Percentiles rank a stretch among this genome's conserved stretches.
Evolutionary conservation across 1,139 yeast genomes (phyloP).

Genomic region (Candida freyschussii): DNA sequence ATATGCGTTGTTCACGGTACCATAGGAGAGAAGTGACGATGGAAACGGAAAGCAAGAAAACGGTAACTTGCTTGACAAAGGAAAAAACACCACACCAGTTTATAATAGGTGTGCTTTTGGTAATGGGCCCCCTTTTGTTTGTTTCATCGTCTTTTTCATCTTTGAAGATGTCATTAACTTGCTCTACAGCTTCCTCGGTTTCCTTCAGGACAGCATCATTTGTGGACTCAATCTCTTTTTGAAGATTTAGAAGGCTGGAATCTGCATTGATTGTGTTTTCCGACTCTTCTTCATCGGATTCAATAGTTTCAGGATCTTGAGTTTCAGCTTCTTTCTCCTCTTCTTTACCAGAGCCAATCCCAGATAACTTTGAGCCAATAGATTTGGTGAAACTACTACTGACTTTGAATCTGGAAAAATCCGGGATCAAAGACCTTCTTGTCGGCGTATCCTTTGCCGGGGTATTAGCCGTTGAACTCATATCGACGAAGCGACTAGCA

Average conservation of each 20-base stretch:
- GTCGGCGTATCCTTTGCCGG: conserved; percentile 22
- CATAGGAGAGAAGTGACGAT: conserved; percentile 40
- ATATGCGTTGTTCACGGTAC: conserved; percentile 56
- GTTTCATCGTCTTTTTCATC: conserved; percentile 14
- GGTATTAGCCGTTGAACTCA: conserved; percentile 18
- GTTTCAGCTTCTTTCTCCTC: conserved; percentile 24
- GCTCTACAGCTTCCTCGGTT: conserved; percentile 27
- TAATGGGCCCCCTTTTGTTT: conserved; percentile 3
- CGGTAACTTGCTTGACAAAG: conserved; percentile 17
- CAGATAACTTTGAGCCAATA: conserved; percentile 17
- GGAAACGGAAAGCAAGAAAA: conserved; percentile 17
- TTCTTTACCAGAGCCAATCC: not conserved
- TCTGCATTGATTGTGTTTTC: conserved; percentile 9
- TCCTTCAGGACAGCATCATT: conserved; percentile 26
- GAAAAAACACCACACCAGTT: conserved; percentile 15
- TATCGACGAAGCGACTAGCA: conserved; percentile 12
- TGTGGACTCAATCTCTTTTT: conserved; percentile 26
- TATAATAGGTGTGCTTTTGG: conserved; percentile 5
- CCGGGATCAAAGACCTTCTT: conserved; percentile 27
- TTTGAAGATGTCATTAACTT: conserved; percentile 21
- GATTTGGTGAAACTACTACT: conserved; percentile 26
- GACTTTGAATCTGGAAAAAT: conserved; percentile 26
- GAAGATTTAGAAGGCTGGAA: conserved; percentile 17
- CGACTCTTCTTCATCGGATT: conserved; percentile 19
- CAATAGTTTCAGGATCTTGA: conserved; percentile 16